Evolutionary conservation across 2,329 filamentous ascomycete genomes (phyloP).

Genomic region (Cladophialophora chaetospira): DNA sequence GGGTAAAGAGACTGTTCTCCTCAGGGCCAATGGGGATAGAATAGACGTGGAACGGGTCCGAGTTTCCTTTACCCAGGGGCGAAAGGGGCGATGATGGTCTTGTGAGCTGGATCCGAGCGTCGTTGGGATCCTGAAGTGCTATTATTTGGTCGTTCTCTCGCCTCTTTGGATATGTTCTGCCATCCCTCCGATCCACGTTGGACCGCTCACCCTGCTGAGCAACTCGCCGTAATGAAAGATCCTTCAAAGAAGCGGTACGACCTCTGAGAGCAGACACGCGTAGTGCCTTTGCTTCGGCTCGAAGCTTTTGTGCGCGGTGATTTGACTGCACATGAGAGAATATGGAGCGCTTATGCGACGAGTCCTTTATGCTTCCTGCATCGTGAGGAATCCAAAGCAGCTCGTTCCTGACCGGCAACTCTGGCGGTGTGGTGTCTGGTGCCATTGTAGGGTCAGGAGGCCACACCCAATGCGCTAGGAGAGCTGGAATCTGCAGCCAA

Average conservation of each 20-base stretch:
- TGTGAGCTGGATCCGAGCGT: background rate
- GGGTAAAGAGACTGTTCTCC: constrained; percentile 11
- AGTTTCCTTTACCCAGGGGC: constrained; percentile 15
- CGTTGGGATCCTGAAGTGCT: background rate
- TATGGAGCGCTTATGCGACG: constrained; percentile 5
- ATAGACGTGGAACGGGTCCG: constrained; percentile 14
- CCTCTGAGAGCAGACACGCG: background rate
- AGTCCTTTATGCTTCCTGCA: background rate
- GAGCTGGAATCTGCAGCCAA: background rate
- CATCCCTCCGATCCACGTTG: background rate
- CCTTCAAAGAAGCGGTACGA: background rate
- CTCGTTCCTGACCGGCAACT: background rate
- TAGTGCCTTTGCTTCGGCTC: constrained; percentile 2
- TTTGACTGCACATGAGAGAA: constrained; percentile 15
- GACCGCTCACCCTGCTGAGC: background rate
- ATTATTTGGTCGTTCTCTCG: background rate
- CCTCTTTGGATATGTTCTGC: background rate
- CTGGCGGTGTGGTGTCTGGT: background rate
- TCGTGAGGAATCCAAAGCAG: constrained; percentile 9
- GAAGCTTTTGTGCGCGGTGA: constrained; percentile 10
- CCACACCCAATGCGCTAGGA: background rate
- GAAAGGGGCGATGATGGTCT: background rate
- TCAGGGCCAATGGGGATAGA: constrained; percentile 8
- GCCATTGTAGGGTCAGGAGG: background rate
- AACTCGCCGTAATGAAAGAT: background rate